phyloP scores from a whole-genome alignment of 176 grass and related monocot genomes.

The Cocos nucifera region DNA sequence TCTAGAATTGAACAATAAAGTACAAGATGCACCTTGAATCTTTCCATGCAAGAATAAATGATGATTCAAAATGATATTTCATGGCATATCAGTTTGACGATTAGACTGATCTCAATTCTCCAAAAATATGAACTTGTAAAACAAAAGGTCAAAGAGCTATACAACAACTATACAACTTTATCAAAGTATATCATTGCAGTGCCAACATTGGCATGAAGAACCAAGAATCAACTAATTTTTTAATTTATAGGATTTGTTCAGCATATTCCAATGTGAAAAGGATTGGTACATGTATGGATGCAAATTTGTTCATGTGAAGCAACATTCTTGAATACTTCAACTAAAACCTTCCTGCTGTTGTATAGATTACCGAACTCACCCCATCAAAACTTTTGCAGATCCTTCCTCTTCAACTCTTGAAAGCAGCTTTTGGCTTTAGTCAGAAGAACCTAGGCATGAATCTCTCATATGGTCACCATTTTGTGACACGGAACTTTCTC shows the following conservation, averaged over 20 bases:
- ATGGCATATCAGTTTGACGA: no score
- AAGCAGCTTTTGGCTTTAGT: not conserved
- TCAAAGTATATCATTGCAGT: no score
- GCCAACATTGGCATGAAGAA: not conserved
- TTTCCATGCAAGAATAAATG: no score
- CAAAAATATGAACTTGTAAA: no score
- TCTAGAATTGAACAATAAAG: no score
- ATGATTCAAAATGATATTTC: no score
- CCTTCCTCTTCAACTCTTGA: not conserved
- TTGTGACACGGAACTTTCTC: not conserved
- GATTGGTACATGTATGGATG: constrained; percentile 6
- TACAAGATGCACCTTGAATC: no score
- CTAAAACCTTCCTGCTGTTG: not conserved
- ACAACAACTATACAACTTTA: no score
- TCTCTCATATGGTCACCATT: constrained; percentile 4
- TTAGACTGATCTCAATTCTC: no score
- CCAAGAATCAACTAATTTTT: not conserved
- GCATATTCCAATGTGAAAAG: constrained; percentile 1
- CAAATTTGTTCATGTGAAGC: constrained; percentile 3
- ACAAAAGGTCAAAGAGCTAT: no score
- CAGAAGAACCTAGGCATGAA: not conserved
- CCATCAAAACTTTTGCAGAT: constrained; percentile 1
- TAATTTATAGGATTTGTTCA: not conserved
- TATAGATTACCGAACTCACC: constrained; percentile 8
- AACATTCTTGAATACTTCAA: not conserved